Percentiles rank a stretch among this genome's conserved stretches.
phyloP scores from a whole-genome alignment of 1,284 basidiomycete species.

The Boletellus sp. region DNA sequence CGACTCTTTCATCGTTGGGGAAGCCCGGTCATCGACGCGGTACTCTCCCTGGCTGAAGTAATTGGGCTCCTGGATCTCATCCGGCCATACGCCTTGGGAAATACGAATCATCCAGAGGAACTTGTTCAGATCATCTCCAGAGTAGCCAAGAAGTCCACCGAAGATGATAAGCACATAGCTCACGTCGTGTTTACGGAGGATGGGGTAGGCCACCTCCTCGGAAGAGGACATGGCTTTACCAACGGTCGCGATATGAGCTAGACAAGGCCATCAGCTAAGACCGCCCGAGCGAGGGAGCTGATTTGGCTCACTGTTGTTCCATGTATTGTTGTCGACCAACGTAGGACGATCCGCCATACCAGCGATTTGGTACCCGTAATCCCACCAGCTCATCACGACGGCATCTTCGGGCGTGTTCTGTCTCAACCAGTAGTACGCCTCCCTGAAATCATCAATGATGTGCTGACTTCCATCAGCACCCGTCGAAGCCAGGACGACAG shows the following conservation, averaged over 20 bases:
- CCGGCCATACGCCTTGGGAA: constrained; percentile 97
- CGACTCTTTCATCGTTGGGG: constrained; percentile 90
- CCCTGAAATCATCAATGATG: constrained; percentile 99
- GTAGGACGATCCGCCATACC: constrained; percentile 98
- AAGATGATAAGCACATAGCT: constrained; percentile 98
- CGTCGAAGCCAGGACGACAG: constrained; percentile 87
- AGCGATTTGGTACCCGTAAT: constrained; percentile 99
- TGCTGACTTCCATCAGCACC: constrained; percentile 85
- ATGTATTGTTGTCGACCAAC: constrained; percentile 98
- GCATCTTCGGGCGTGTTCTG: constrained; percentile 92
- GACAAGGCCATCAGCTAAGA: constrained; percentile 10
- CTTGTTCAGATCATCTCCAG: constrained; percentile 99
- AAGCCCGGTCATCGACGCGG: constrained; percentile 85
- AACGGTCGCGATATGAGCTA: constrained; percentile 93
- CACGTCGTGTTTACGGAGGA: constrained; percentile 95
- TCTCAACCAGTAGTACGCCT: constrained; percentile 99
- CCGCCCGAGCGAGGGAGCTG: not conserved
- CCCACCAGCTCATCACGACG: constrained; percentile 99
- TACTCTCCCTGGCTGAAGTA: constrained; percentile 98
- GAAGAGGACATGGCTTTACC: constrained; percentile 95
- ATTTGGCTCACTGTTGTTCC: constrained; percentile 90
- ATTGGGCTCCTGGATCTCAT: constrained; percentile 92
- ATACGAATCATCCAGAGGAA: constrained; percentile 99
- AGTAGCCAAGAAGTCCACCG: constrained; percentile 94
- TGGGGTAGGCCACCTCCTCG: constrained; percentile 96